These are phyloP conservation scores for Coelomomyces lativittatus DNA, from an alignment of 371 early-diverging fungal genomes.

Conservation along the genomic window DNA sequence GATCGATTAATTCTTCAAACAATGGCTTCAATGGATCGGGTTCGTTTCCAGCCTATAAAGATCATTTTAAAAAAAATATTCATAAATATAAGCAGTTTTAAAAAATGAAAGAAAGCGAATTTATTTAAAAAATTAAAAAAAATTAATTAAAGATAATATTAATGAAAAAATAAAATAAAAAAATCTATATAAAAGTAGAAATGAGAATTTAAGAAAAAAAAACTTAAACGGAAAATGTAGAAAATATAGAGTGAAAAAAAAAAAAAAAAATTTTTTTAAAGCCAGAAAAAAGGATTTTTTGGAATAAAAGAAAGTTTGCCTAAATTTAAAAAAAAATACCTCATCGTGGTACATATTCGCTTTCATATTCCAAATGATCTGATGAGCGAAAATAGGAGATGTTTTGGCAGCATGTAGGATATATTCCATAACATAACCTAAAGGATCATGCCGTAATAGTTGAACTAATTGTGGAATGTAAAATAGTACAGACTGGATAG, in stretches of 20 bases:
- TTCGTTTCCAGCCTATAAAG: constrained; percentile 4
- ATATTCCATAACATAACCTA: constrained; percentile 77
- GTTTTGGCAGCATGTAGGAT: constrained; percentile 76
- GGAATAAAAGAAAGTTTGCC: no score
- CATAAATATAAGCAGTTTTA: constrained; percentile 2
- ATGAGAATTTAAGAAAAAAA: no score
- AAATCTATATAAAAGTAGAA: no score
- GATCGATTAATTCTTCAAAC: constrained; percentile 65
- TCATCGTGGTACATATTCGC: constrained; percentile 91
- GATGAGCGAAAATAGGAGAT: constrained; percentile 92
- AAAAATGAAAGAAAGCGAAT: not conserved
- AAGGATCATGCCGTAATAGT: constrained; percentile 68
- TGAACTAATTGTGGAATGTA: constrained; percentile 98
- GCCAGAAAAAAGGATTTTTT: no score
- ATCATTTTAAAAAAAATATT: constrained; percentile 7
- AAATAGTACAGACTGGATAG: constrained; percentile 85
- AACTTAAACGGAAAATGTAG: no score
- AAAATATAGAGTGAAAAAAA: no score
- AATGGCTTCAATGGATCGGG: constrained; percentile 69
- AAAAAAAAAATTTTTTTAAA: no score
- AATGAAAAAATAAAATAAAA: no score
- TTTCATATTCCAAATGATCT: constrained; percentile 99
- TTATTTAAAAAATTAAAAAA: not conserved
- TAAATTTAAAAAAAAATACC: constrained; percentile 12
- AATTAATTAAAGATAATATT: not conserved